Evolutionary conservation across 768 basidiomycete species (phyloP), one percentile per base, ranked within the genome.

Genomic region (Lactarius hengduanensis): DNA sequence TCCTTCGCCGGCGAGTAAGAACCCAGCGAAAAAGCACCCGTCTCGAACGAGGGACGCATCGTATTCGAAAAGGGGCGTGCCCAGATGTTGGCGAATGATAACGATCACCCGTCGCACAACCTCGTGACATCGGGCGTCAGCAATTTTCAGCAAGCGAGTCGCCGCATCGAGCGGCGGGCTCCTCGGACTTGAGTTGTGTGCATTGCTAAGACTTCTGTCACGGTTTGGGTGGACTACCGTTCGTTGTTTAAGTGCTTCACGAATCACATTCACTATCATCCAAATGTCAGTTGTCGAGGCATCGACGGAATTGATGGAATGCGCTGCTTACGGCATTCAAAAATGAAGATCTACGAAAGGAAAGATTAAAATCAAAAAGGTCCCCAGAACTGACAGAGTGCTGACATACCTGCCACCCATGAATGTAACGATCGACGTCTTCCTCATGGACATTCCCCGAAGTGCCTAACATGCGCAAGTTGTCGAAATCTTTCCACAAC

Each of bases 11-110:
- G 90, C 91, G 7, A 92, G 82, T 45, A 94, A 78, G 68, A 89
- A 84, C 2, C 87, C 93, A 4, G 92, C 91, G 71, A 90, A 96
- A 81, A 90, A 96, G 72, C 90, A 92, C 3, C 95, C 95, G 71
- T 96, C 94, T 22, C 91, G 85, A 61, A 95, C 86, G 4, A 96
- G 81, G 22, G 90, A 89, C 1, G 93, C 85, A 74, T 98, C 95
- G 81, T 89, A 96, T 71, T 82, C 82, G 73, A 97, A 94, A 70
- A 96, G 84, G 15, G 74, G 67, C 5, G 75, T 84, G 78, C 71
- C 87, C 75, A 79, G 78, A 69, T 74, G 83, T 66, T 64, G 82
- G 77, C 70, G 84, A 76, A 75, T 83, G 80, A 75, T 78, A 76
- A 77, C 40, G 78, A 84, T 63, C 76, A 83, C 75, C 75, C 80